Base-by-base conservation (phyloP, 768 basidiomycete genomes). In the Rhodotorula diobovata region DNA sequence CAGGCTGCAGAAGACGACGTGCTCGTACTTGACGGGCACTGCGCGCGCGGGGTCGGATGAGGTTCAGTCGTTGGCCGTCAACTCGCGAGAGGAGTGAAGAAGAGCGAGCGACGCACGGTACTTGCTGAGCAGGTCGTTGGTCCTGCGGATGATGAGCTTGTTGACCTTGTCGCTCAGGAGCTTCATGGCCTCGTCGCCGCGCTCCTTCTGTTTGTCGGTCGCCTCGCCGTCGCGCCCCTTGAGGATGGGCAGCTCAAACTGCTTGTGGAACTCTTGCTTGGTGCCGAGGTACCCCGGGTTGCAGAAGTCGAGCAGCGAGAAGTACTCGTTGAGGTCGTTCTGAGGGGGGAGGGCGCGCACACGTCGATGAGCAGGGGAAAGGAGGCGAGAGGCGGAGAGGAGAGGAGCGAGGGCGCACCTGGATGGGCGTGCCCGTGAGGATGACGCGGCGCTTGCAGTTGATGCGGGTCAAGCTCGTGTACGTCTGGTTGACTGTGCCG, bases 1-100 rank as follows among this genome's bases (percentile, higher is more conserved):
- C 0, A 94, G 93, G 7, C 87, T 87, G 51, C 95, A 85, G 80
- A 98, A 99, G 21, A 98, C 88, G 37, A 97, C 90, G 79, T 97
- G 93, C 80, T 98, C 96, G 82, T 98, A 98, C 80, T 99, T 99
- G 82, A 99, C 92, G 16, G 96, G 96, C 39, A 99, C 95, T 98
- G 77, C 4, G 62, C 16, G 60, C 4, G 39, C 28, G 14, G 41
- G 12, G 41, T 7, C 14, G 6, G 41, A 34, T n/a, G 46, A 34
- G 35, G 35, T n/a, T 20, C 46, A 67, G 66, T 74, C 39, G 58
- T 67, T 70, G 28, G 2, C 15, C 32, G 8, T 37, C 43, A 28
- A 30, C 37, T n/a, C n/a, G n/a, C n/a, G n/a, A n/a, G 41, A 7
- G 5, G 46, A 20, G 35, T 30, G 34, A 41, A 15, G 6, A 43